Base-by-base conservation (phyloP, 2,329 filamentous ascomycete species). In the Pseudodiploospora longispora region DNA sequence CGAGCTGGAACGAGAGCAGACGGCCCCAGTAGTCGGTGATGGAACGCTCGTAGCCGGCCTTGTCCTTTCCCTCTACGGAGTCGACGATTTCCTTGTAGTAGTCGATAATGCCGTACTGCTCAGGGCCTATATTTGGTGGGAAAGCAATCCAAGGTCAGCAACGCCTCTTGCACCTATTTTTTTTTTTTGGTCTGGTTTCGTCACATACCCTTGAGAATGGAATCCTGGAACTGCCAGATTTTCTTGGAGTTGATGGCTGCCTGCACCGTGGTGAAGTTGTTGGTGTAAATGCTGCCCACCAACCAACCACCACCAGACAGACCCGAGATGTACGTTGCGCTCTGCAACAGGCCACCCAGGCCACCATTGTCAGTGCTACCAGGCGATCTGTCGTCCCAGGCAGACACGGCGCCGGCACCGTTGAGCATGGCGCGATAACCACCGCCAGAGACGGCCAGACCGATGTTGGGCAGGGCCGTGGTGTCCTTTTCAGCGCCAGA, bases 11-110 rank as follows among this genome's bases (percentile, higher is more conserved):
- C 1, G 83, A 83, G n/a, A 95, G 73, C 38, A 86, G 86, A 46
- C 89, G 83, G 29, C 86, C 87, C 84, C 89, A 95, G 62, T 88
- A 88, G 67, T 96, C 90, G 0, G 90, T 95, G 46, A 95, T 73
- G 6, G 86, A 85, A 4, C 76, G 78, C 32, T 70, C 59, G 50
- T 63, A 71, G 19, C 67, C 68, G 6, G 64, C 64, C 27, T 64
- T 56, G n/a, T 59, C 55, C 59, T 71, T 71, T 46, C 50, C 52
- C 1, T 52, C 47, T 7, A 69, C 62, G 28, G 62, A 55, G 30
- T 56, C 55, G 39, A 66, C 55, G 36, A 71, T 56, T 36, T 57
- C 50, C 27, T 50, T 53, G 52, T 68, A 70, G 53, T 71, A 71
- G 47, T 64, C 57, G 2, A 65, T 50, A 33, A 68, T 50, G 36